These are phyloP conservation scores for Punica granatum DNA, from an alignment of 345 rosid species.

Conservation along the genomic window DNA sequence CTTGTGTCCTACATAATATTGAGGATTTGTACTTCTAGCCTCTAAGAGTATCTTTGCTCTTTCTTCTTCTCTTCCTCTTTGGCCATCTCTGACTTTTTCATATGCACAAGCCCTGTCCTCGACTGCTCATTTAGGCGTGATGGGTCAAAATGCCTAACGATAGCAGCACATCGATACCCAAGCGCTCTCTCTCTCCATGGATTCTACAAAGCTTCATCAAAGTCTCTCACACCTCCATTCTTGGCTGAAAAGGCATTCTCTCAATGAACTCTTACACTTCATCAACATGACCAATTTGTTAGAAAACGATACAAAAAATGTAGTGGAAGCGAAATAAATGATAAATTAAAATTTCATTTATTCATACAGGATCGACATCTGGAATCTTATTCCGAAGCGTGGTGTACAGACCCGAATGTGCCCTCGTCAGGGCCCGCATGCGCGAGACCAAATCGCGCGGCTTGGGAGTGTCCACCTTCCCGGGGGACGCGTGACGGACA, in stretches of 20 bases:
- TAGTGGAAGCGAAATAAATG: no score
- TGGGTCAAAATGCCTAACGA: slow-evolving; percentile 50
- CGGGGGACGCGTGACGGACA: no score
- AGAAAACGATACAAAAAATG: no score
- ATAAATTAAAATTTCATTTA: no score
- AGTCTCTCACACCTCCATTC: slow-evolving; percentile 57
- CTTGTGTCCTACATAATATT: slow-evolving; percentile 69
- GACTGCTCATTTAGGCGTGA: slow-evolving; percentile 44
- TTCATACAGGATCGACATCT: no score
- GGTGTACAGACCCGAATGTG: no score
- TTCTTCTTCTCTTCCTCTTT: slow-evolving; percentile 41
- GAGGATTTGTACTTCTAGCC: slow-evolving; percentile 31
- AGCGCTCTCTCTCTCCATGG: slow-evolving; percentile 67
- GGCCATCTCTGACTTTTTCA: slow-evolving; percentile 33
- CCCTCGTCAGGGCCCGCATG: no score
- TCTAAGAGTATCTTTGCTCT: slow-evolving; percentile 29
- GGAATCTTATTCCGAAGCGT: no score
- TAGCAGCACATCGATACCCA: slow-evolving; percentile 66
- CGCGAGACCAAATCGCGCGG: no score
- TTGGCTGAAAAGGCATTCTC: slow-evolving; percentile 54
- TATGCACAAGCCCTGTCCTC: slow-evolving; percentile 52
- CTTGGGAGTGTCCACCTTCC: no score
- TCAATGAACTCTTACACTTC: slow-evolving; percentile 68
- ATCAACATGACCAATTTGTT: slow-evolving; percentile 51
- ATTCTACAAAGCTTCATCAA: slow-evolving; percentile 65